A percentile compares a stretch with the other conserved stretches of the same genome.
These are phyloP conservation scores for Stachybotrys echinatus DNA, from an alignment of 2,329 filamentous ascomycete species.

Conservation along the genomic window DNA sequence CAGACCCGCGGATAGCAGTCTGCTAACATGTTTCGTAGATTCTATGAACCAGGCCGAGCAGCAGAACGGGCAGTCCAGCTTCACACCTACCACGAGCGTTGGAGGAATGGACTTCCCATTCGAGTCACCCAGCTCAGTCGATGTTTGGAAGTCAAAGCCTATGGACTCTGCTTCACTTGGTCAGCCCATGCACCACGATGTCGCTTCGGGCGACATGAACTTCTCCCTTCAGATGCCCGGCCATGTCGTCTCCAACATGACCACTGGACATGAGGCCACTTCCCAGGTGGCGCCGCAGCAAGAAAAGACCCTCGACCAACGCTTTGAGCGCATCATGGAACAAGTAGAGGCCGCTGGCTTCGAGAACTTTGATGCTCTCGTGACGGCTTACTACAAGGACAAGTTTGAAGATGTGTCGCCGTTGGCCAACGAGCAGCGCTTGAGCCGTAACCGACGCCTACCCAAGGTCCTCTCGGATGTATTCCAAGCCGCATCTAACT, in stretches of 20 bases:
- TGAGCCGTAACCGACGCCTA: slow-evolving; percentile 17
- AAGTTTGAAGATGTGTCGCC: slow-evolving; percentile 11
- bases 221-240: slow-evolving; percentile 4
- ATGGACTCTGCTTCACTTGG: slow-evolving; percentile 4
- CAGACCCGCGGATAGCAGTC: too few relatives aligned
- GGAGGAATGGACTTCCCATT: slow-evolving; percentile 14
- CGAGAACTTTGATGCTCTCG: slow-evolving; percentile 17
- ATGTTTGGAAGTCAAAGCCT: slow-evolving; percentile 12
- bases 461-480: slow-evolving; percentile 16
- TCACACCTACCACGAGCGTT: slow-evolving; percentile 7
- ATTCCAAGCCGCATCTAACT: slow-evolving; percentile 9
- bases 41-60: slow-evolving; percentile 9
- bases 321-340: slow-evolving; percentile 14
- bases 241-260: background rate
- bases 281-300: background rate
- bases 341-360: slow-evolving; percentile 15
- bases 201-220: slow-evolving; percentile 4
- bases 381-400: slow-evolving; percentile 18
- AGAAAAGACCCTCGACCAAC: slow-evolving; percentile 9
- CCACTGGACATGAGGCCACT: background rate
- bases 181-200: slow-evolving; percentile 2
- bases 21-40: slow-evolving; percentile 1
- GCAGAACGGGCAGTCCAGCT: slow-evolving; percentile 5
- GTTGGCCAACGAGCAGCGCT: slow-evolving; percentile 17
- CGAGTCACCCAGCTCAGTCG: slow-evolving; percentile 5